phyloP scores from a whole-genome alignment of 768 basidiomycete species.

The Lenzites betulinus region DNA sequence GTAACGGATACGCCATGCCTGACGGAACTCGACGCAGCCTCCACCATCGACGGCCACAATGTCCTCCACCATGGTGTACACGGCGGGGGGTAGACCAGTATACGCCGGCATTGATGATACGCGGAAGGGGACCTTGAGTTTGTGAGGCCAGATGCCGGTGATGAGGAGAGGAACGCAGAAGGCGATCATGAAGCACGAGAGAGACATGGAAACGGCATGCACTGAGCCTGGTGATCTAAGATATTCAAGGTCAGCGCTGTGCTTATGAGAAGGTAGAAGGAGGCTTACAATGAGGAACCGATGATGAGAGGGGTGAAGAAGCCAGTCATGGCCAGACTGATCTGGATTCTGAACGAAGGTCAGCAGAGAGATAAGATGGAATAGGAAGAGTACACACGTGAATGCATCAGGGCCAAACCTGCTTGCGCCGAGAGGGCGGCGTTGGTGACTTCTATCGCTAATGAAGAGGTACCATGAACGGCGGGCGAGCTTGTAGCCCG shows the following conservation, averaged over 20 bases:
- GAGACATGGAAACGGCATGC: constrained; percentile 31
- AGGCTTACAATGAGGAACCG: constrained; percentile 33
- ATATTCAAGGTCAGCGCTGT: too few species aligned
- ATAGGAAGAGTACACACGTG: constrained; percentile 22
- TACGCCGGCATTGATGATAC: constrained; percentile 33
- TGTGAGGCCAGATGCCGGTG: constrained; percentile 30
- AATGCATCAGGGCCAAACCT: constrained; percentile 33
- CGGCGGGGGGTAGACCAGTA: constrained; percentile 32
- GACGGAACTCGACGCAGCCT: constrained; percentile 34
- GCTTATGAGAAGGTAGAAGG: neutral
- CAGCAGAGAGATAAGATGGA: neutral
- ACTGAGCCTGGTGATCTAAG: constrained; percentile 29
- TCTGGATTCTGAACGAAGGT: constrained; percentile 18
- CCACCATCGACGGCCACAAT: constrained; percentile 36
- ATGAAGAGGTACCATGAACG: constrained; percentile 32
- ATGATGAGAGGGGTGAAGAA: constrained; percentile 35
- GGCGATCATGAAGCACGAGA: constrained; percentile 32
- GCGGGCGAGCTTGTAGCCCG: constrained; percentile 32
- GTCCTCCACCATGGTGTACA: constrained; percentile 35
- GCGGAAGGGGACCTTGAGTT: constrained; percentile 31
- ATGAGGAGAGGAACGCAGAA: constrained; percentile 32
- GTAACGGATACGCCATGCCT: constrained; percentile 36
- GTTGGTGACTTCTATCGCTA: constrained; percentile 24
- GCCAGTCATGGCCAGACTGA: constrained; percentile 26
- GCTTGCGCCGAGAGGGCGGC: constrained; percentile 32